Percentiles rank a stretch among this genome's conserved stretches.
Evolutionary conservation across 31 red algal species (phyloP).

Genomic region (Bonnemaisonia californica): DNA sequence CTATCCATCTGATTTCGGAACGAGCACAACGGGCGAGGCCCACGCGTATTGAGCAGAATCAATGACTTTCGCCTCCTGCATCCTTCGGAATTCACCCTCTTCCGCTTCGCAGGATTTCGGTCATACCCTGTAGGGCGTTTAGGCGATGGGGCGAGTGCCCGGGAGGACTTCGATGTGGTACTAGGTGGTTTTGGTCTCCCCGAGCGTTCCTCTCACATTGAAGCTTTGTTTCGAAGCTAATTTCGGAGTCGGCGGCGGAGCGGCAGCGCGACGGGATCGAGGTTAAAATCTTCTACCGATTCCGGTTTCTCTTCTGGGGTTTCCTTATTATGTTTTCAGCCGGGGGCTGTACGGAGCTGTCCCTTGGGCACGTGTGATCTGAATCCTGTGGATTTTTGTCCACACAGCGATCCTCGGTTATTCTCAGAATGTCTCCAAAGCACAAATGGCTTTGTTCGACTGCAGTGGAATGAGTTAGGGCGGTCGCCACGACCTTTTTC

Average conservation of each 20-base stretch:
- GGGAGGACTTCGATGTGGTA: neutral
- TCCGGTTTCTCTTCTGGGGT: too few species aligned
- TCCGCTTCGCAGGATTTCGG: neutral
- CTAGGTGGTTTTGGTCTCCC: neutral
- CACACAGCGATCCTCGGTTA: neutral
- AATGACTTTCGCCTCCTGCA: neutral
- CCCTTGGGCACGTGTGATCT: too few species aligned
- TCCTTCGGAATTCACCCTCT: neutral
- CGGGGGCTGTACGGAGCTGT: too few species aligned
- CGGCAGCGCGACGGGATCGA: neutral
- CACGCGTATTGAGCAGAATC: slow-evolving; percentile 17
- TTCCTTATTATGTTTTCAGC: too few species aligned
- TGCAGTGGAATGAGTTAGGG: too few species aligned
- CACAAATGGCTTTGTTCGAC: neutral
- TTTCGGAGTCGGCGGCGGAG: neutral
- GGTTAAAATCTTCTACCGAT: neutral
- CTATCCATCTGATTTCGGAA: neutral
- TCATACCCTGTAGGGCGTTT: neutral
- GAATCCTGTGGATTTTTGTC: too few species aligned
- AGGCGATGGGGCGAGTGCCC: neutral
- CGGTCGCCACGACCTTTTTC: too few species aligned
- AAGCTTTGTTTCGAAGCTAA: neutral
- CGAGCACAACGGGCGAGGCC: slow-evolving; percentile 7
- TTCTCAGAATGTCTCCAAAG: neutral
- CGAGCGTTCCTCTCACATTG: neutral